Conservation (phyloP, 768 basidiomycete species). For the Xerocomus potaroensis region DNA sequence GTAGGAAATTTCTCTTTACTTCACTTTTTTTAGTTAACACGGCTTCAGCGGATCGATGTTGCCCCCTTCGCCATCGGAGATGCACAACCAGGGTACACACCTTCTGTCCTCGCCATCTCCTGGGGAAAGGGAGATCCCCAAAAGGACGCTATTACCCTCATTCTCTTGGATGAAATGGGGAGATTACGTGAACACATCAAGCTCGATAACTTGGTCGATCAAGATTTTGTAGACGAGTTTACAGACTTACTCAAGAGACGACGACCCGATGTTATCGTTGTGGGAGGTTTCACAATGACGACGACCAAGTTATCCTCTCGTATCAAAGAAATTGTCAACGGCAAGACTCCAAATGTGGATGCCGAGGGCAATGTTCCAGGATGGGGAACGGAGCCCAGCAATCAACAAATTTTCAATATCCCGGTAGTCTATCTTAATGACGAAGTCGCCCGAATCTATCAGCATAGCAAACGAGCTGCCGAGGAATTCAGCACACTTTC, state of each 20-base stretch:
- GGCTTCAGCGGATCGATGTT: slow-evolving; percentile 70
- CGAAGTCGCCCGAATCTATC: slow-evolving; percentile 91
- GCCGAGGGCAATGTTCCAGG: slow-evolving; percentile 17
- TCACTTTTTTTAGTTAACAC: slow-evolving; percentile 10
- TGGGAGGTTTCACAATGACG: slow-evolving; percentile 84
- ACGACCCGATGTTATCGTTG: slow-evolving; percentile 81
- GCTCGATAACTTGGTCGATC: slow-evolving; percentile 80
- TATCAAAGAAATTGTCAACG: slow-evolving; percentile 54
- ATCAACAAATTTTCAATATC: slow-evolving; percentile 50
- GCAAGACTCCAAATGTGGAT: slow-evolving; percentile 24
- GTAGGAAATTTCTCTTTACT: slow-evolving; percentile 41
- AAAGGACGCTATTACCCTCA: slow-evolving; percentile 81
- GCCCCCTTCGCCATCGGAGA: slow-evolving; percentile 64
- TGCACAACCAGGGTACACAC: slow-evolving; percentile 64
- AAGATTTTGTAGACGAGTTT: slow-evolving; percentile 67
- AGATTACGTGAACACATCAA: slow-evolving; percentile 87
- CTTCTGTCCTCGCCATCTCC: slow-evolving; percentile 84
- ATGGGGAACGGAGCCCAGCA: slow-evolving; percentile 28
- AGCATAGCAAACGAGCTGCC: slow-evolving; percentile 80
- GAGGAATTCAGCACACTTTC: slow-evolving; percentile 81
- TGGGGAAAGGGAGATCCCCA: slow-evolving; percentile 95
- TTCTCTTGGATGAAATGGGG: slow-evolving; percentile 85
- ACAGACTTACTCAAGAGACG: slow-evolving; percentile 76
- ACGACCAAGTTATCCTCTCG: slow-evolving; percentile 66
- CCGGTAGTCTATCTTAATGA: slow-evolving; percentile 84